A percentile compares a stretch with the other conserved stretches of the same genome.
phyloP scores from a whole-genome alignment of 192 early-diverging fungal genomes.

The Umbelopsis sp. region DNA sequence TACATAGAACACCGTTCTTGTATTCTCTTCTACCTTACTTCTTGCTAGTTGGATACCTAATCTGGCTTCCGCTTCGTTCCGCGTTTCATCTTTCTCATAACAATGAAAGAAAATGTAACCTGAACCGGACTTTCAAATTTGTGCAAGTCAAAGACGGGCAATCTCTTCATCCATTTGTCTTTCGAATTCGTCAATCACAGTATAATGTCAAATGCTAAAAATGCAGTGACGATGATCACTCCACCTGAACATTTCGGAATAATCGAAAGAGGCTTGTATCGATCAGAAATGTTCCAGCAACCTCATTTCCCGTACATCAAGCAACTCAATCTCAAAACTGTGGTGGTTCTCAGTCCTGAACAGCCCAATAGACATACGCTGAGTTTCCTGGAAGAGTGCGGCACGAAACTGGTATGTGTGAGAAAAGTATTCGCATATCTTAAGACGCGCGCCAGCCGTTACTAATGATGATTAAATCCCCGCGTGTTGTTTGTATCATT shows the following conservation, averaged over 20 bases:
- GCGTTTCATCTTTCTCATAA: too few relatives aligned
- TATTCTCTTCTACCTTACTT: too few relatives aligned
- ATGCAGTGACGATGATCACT: conserved; percentile 38
- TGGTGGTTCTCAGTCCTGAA: conserved; percentile 83
- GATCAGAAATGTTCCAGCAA: conserved; percentile 75
- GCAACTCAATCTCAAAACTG: conserved; percentile 75
- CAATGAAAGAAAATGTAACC: too few relatives aligned
- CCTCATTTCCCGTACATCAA: conserved; percentile 81
- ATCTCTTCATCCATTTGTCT: not conserved
- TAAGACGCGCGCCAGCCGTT: not conserved
- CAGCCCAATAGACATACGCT: conserved; percentile 73
- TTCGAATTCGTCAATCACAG: not conserved
- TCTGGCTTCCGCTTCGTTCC: too few relatives aligned
- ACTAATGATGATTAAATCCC: conserved; percentile 5
- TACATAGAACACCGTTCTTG: too few relatives aligned
- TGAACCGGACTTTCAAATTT: too few relatives aligned
- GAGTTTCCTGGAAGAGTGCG: conserved; percentile 74
- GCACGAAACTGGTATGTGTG: conserved; percentile 59
- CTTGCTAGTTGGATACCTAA: too few relatives aligned
- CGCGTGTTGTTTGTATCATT: not conserved
- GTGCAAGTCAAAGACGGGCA: too few relatives aligned
- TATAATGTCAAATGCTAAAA: conserved; percentile 7
- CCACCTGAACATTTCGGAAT: conserved; percentile 88
- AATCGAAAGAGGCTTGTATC: conserved; percentile 88
- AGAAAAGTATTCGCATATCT: not conserved